Percentiles rank a stretch among this genome's conserved stretches.
phyloP scores from a whole-genome alignment of 305 asterid genomes.

The Coffea humblotiana region DNA sequence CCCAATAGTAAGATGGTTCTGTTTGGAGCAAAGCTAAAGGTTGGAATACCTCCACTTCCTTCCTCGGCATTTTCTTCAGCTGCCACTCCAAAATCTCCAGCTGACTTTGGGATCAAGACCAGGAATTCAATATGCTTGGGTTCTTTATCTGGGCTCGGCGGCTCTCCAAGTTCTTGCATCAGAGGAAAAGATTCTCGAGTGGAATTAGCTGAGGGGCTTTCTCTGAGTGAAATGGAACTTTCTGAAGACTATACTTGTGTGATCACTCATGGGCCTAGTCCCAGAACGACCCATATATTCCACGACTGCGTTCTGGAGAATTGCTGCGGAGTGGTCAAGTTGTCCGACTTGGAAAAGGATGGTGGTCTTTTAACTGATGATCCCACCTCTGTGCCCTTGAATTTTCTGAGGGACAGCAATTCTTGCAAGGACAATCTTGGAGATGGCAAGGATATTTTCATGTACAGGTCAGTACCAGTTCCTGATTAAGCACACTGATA shows the following conservation, averaged over 20 bases:
- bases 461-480: conserved; percentile 56
- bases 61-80: conserved; percentile 28
- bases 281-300: conserved; percentile 77
- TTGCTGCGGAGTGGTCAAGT: conserved; percentile 34
- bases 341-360: conserved; percentile 26
- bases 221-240: conserved; percentile 84
- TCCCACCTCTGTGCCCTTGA: conserved; percentile 20
- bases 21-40: conserved; percentile 76
- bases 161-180: conserved; percentile 14
- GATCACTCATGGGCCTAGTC: conserved; percentile 86
- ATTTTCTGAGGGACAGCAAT: conserved; percentile 51
- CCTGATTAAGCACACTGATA: neutral
- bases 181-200: conserved; percentile 35
- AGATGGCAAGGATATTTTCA: conserved; percentile 51
- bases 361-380: conserved; percentile 20
- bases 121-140: conserved; percentile 38
- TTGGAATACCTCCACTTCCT: conserved; percentile 55
- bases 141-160: conserved; percentile 28
- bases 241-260: conserved; percentile 94
- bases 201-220: conserved; percentile 44
- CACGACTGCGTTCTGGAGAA: conserved; percentile 76
- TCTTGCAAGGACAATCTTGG: conserved; percentile 51
- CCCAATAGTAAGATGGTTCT: conserved; percentile 54
- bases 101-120: conserved; percentile 88
- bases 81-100: conserved; percentile 63